Base-by-base conservation (phyloP, 306 rosid genomes). In the Begonia loranthoides region DNA sequence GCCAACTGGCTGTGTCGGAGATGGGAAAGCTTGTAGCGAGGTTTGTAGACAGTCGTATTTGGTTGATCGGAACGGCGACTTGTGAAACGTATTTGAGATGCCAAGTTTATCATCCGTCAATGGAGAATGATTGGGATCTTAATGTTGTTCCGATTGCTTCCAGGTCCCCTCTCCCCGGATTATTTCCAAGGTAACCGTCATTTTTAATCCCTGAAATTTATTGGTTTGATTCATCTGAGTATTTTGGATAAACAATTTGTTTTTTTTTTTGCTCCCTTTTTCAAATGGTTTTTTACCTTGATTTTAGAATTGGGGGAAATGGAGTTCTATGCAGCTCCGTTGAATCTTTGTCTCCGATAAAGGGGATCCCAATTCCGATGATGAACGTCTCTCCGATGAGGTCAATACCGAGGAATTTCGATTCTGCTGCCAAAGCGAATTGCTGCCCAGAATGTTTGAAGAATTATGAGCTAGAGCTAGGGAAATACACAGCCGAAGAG, bases 91-190 rank as follows among this genome's bases (percentile, higher is more conserved):
- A 80, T 41, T 75, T 92, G 87, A 83, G 96, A 66, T 92, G 99
- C 67, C 96, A 87, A 70, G 95, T 92, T n/a, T 87, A 87, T 68
- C 94, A 86, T 64, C 93, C 96, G 55, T 78, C 93, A 59, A 87
- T 92, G 82, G 99, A 92, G 67, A 80, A 52, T 60, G 94, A 87
- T 69, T 92, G 96, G 99, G 94, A 92, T 92, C 84, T 92, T 50
- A 94, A 92, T 72, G 94, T 87, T 9, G 84, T 92, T 45, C 81
- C 96, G 13, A 67, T 87, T 64, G 71, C 95, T 17, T 66, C 65
- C 38, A 83, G 84, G 69, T 53, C 78, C 9, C 87, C 84, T 51
- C 70, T 58, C 17, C 81, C 86, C 12, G 78, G 79, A 54, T 63
- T 83, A 65, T 80, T 83, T 61, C 75, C 82, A 0, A 83, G 96